phyloP scores from a whole-genome alignment of 345 rosid species.

The Lumnitzera racemosa region DNA sequence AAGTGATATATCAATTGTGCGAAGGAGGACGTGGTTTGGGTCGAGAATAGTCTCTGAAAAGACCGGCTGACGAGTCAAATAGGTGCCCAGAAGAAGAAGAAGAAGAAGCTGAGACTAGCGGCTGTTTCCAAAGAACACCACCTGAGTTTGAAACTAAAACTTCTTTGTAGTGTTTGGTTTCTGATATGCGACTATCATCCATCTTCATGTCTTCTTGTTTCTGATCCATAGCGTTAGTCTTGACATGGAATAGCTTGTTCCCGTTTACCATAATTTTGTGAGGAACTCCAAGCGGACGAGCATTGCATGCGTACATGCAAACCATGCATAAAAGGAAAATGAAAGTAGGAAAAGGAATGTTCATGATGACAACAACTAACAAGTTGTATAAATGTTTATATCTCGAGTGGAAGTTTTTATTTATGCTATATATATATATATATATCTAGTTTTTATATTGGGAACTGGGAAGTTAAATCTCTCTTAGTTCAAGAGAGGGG shows the following conservation, averaged over 20 bases:
- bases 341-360: slow-evolving; percentile 13
- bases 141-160: too few relatives aligned
- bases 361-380: neutral
- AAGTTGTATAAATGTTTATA: neutral
- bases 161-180: too few relatives aligned
- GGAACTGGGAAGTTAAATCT: neutral
- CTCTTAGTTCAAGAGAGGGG: too few relatives aligned
- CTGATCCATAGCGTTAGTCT: too few relatives aligned
- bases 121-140: too few relatives aligned
- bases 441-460: too few relatives aligned
- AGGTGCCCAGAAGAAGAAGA: neutral
- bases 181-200: too few relatives aligned
- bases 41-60: slow-evolving; percentile 48
- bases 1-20: slow-evolving; percentile 24
- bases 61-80: slow-evolving; percentile 8
- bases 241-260: too few relatives aligned
- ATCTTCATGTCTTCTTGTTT: too few relatives aligned
- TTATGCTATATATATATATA: too few relatives aligned
- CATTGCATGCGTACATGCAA: slow-evolving; percentile 29
- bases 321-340: slow-evolving; percentile 15
- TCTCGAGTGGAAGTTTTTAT: too few relatives aligned
- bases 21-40: slow-evolving; percentile 47
- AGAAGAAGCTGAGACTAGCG: neutral
- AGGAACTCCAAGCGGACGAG: slow-evolving; percentile 14
- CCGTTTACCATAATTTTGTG: too few relatives aligned